A percentile compares a stretch with the other conserved stretches of the same genome.
phyloP scores from a whole-genome alignment of 2,329 filamentous ascomycete genomes.

The Paecilomyces sp. region DNA sequence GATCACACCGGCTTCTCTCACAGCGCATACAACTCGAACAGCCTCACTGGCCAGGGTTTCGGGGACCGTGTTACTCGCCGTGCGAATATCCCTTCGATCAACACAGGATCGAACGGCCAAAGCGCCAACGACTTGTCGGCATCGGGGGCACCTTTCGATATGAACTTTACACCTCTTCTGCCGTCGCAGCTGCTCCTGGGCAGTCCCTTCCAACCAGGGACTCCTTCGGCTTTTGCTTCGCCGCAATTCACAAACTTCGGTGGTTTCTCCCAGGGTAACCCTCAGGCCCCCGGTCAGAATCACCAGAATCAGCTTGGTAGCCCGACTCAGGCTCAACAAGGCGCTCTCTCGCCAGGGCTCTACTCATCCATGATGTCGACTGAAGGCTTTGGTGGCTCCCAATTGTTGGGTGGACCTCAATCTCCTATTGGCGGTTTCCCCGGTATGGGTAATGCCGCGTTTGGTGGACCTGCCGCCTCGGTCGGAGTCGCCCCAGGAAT shows the following conservation, averaged over 20 bases:
- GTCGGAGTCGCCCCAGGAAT: slow-evolving; percentile 71
- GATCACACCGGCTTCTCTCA: slow-evolving; percentile 87
- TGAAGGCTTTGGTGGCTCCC: slow-evolving; percentile 71
- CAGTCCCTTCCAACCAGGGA: slow-evolving; percentile 93
- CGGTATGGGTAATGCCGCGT: slow-evolving; percentile 53
- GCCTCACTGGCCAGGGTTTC: slow-evolving; percentile 64
- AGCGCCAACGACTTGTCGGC: slow-evolving; percentile 69
- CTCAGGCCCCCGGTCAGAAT: slow-evolving; percentile 47
- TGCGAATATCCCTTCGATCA: slow-evolving; percentile 81
- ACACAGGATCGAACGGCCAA: slow-evolving; percentile 62
- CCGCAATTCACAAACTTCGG: slow-evolving; percentile 85
- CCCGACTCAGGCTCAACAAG: slow-evolving; percentile 64
- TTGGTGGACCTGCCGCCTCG: slow-evolving; percentile 62
- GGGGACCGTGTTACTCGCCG: slow-evolving; percentile 79
- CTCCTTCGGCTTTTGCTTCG: slow-evolving; percentile 79
- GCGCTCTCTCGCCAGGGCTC: slow-evolving; percentile 65
- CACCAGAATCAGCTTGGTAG: slow-evolving; percentile 59
- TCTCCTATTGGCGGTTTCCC: slow-evolving; percentile 75
- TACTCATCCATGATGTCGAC: slow-evolving; percentile 84
- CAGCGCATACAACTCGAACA: slow-evolving; percentile 82
- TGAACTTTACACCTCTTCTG: slow-evolving; percentile 96
- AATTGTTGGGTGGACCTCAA: slow-evolving; percentile 74
- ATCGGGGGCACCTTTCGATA: slow-evolving; percentile 84
- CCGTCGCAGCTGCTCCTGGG: slow-evolving; percentile 91
- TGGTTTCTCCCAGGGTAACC: slow-evolving; percentile 61